These are phyloP conservation scores for Cercospora zeae-maydis DNA, from an alignment of 2,329 filamentous ascomycete species.

Conservation along the genomic window DNA sequence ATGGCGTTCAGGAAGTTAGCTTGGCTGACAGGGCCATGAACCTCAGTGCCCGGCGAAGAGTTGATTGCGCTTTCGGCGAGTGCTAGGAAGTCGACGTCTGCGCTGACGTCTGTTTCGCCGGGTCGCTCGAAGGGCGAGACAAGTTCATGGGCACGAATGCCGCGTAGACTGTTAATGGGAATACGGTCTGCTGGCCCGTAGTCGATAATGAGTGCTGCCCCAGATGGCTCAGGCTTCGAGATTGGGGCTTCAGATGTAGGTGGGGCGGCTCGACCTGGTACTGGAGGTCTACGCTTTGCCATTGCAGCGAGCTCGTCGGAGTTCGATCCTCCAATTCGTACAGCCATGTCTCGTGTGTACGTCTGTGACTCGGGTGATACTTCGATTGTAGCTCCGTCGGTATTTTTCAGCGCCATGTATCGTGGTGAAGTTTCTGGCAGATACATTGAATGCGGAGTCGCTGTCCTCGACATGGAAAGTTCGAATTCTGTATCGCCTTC, in stretches of 20 bases:
- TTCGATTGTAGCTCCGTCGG: constrained; percentile 71
- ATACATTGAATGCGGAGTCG: constrained; percentile 79
- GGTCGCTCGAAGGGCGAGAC: constrained; percentile 78
- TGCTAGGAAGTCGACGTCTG: constrained; percentile 88
- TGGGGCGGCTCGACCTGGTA: constrained; percentile 22
- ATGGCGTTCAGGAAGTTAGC: constrained; percentile 72
- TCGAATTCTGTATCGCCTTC: constrained; percentile 72
- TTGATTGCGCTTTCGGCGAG: constrained; percentile 76
- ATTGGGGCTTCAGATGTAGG: constrained; percentile 32
- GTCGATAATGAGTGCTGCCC: constrained; percentile 91
- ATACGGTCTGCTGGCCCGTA: constrained; percentile 79
- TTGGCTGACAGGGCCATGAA: constrained; percentile 88
- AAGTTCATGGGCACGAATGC: constrained; percentile 71
- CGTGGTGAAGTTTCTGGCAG: constrained; percentile 78
- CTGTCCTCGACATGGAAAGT: constrained; percentile 68
- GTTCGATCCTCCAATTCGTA: constrained; percentile 69
- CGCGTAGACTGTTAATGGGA: constrained; percentile 83
- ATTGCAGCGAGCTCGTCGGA: constrained; percentile 22
- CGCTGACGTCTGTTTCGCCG: constrained; percentile 81
- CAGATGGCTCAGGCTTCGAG: constrained; percentile 62
- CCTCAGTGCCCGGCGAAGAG: constrained; percentile 76
- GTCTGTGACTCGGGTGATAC: constrained; percentile 82
- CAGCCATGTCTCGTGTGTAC: constrained; percentile 76
- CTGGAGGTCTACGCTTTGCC: constrained; percentile 23
- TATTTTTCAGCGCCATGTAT: constrained; percentile 69